These are phyloP conservation scores for Phytopythium aichiense DNA, from an alignment of 352 stramenopile species.

Conservation along the genomic window DNA sequence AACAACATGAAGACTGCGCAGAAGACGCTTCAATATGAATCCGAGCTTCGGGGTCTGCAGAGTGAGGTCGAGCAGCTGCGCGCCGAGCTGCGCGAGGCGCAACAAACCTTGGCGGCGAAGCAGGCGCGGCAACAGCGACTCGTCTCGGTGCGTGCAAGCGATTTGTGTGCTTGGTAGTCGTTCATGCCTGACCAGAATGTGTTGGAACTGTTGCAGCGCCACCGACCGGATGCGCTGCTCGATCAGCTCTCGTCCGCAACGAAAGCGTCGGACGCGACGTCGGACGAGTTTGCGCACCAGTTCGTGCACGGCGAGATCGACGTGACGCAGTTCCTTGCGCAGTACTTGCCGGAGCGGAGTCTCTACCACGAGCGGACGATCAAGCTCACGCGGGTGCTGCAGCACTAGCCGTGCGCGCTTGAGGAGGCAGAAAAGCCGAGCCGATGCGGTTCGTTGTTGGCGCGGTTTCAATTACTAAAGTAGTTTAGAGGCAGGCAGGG, in stretches of 20 bases:
- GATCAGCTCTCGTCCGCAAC: slow-evolving; percentile 61
- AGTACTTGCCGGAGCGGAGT: slow-evolving; percentile 63
- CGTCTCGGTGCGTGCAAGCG: slow-evolving; percentile 37
- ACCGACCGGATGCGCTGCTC: slow-evolving; percentile 65
- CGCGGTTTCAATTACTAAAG: slow-evolving; percentile 8
- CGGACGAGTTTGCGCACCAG: slow-evolving; percentile 65
- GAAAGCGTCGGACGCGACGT: slow-evolving; percentile 55
- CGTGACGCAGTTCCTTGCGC: slow-evolving; percentile 54
- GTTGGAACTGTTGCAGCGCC: slow-evolving; percentile 26
- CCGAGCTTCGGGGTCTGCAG: slow-evolving; percentile 44
- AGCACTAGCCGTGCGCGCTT: slow-evolving; percentile 31
- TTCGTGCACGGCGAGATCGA: slow-evolving; percentile 76
- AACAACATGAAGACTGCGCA: slow-evolving; percentile 77
- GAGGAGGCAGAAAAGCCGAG: not conserved
- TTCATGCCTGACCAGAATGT: not conserved
- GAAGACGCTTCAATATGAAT: slow-evolving; percentile 60
- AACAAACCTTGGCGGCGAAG: slow-evolving; percentile 62
- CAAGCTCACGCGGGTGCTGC: slow-evolving; percentile 63
- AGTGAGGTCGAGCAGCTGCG: slow-evolving; percentile 45
- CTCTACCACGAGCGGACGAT: slow-evolving; percentile 75
- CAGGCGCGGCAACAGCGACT: slow-evolving; percentile 67
- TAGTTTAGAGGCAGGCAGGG: not conserved
- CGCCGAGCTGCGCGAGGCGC: slow-evolving; percentile 36
- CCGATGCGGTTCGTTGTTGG: not conserved
- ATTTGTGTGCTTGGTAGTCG: not conserved